Base-by-base conservation (phyloP, 768 basidiomycete species). In the Kwoniella pini region DNA sequence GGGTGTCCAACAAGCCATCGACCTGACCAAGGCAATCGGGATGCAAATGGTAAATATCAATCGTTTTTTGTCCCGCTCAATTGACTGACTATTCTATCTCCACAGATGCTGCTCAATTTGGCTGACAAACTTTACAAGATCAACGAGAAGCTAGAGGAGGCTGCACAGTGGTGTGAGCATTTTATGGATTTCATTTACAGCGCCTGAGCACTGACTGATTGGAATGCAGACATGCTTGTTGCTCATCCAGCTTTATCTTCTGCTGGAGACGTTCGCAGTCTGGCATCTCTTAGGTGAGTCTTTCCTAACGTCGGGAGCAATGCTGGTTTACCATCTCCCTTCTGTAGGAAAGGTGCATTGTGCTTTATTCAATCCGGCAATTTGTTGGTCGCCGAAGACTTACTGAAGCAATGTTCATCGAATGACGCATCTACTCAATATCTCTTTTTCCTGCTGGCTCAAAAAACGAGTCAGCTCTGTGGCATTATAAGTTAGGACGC, bases 381-480 rank as follows among this genome's bases (percentile, higher is more conserved):
- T 24, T 30, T 28, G 19, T 7, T 11, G 4, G 12, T 17, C 10
- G 54, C 54, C 19, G 13, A 28, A 7, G 53, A 52, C 30, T 26
- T 56, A 48, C 15, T 60, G 6, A 17, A 54, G 22, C 38, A 44
- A 10, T 60, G 63, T 42, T 36, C 58, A 0, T 36, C 36, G 0
- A 11, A 28, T 0, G 54, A 60, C 38, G 63, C 63, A 2, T 26
- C 57, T 11, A 64, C 58, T 17, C 54, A 56, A 13, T 57, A 64
- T 30, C 28, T 64, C 12, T 36, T 50, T 19, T 64, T 64, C 27
- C 46, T 64, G n/a, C 33, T 55, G 21, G 57, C 63, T 9, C 22
- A 49, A 21, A n/a, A 55, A 9, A 45, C 46, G 30, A 39, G 63
- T 64, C 24, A 2, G 15, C 54, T n/a, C 22, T n/a, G 19, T 17